Evolutionary conservation across 2,329 filamentous ascomycete genomes (phyloP), one percentile per base, ranked within the genome.

Genomic region (Exophiala viscosa): DNA sequence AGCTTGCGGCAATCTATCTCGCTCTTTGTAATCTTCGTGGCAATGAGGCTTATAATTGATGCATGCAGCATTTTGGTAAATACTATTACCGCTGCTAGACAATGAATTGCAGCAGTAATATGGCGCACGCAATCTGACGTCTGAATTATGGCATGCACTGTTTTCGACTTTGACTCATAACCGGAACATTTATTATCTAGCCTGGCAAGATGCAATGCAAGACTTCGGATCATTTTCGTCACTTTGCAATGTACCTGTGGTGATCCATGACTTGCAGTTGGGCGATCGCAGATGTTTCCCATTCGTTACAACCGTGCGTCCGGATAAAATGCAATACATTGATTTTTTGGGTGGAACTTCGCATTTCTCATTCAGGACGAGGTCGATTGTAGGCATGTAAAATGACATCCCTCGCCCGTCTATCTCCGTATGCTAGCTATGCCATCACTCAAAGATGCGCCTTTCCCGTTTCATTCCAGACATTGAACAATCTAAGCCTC

Each of bases 401-500:
- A 39, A 15, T 38, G 35, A 33, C 10, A 35, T 38, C 32, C 15
- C 23, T 38, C 32, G 28, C 20, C 17, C 15, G 20, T 40, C 28
- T 28, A 36, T 47, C 44, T 38, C 31, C 32, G 18, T 32, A 40
- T 38, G 34, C 51, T 54, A 45, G 31, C 46, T 54, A 36, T 20
- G 32, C 14, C 39, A 10, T 40, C 32, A 43, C 50, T 39, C 44
- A 15, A 20, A 45, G 45, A 54, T 45, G 41, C 51, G 45, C 38
- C 33, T 48, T 53, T 31, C 23, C 40, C 32, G 7, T 34, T 48
- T 33, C 20, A 17, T 46, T 36, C 20, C 6, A 33, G 11, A 15
- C 40, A 38, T 15, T 11, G 20, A 31, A 52, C 5, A 44, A 59
- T 70, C 64, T 75, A 75, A 70, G 72, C 73, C 66, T 74, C 66